These are phyloP conservation scores for Diaporthe batatas DNA, from an alignment of 2,329 filamentous ascomycete genomes.

Conservation along the genomic window DNA sequence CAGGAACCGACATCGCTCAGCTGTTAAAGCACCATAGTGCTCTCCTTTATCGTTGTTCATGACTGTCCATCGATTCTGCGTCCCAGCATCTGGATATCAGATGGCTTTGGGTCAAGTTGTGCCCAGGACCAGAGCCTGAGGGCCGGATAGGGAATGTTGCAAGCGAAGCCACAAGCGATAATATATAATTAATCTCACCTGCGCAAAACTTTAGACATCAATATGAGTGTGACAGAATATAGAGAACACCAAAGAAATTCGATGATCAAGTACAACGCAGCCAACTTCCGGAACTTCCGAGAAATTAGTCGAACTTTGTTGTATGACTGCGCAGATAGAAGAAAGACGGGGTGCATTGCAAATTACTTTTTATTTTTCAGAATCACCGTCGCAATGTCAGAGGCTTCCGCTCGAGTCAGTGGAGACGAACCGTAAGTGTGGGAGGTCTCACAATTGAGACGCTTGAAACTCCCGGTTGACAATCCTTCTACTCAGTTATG, in stretches of 20 bases:
- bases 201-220: no score
- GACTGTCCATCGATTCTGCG: background rate
- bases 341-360: no score
- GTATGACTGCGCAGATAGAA: no score
- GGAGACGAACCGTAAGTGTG: background rate
- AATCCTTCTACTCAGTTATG: accelerated
- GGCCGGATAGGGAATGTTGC: no score
- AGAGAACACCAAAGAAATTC: no score
- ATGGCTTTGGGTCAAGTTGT: background rate
- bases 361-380: background rate
- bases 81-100: background rate
- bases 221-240: no score
- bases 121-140: background rate
- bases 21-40: background rate
- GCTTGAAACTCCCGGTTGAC: background rate
- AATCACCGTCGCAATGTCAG: background rate
- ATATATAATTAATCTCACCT: no score
- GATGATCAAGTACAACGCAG: no score
- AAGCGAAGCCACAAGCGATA: background rate
- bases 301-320: no score
- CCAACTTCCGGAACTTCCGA: no score
- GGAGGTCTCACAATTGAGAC: no score
- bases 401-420: slow-evolving; percentile 2
- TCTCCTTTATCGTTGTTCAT: background rate
- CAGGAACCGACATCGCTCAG: background rate